Conservation (phyloP, 768 basidiomycete species). For the Crassisporium funariophilum region DNA sequence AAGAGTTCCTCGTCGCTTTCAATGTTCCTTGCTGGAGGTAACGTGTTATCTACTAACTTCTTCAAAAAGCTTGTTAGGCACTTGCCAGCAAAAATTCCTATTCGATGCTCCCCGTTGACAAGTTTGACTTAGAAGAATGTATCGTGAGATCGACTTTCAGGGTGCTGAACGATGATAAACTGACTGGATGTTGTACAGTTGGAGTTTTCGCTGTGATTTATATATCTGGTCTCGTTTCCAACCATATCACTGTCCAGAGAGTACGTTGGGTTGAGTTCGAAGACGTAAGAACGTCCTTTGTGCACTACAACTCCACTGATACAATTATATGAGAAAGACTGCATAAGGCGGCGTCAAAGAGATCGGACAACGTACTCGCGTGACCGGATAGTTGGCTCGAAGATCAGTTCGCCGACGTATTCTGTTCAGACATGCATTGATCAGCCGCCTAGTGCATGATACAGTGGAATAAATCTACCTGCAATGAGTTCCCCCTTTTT, state of each 20-base stretch:
- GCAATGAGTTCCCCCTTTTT: constrained; percentile 48
- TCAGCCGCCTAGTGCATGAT: background rate
- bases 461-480: constrained; percentile 35
- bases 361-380: constrained; percentile 47
- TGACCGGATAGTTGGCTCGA: constrained; percentile 46
- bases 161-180: background rate
- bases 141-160: background rate
- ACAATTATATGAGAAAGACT: background rate
- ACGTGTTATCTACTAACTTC: background rate
- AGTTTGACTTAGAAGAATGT: constrained; percentile 49
- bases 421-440: constrained; percentile 38
- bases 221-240: constrained; percentile 68
- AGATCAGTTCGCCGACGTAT: constrained; percentile 66
- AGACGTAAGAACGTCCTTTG: constrained; percentile 62
- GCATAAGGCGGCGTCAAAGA: background rate
- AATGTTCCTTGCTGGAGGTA: constrained; percentile 39
- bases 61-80: constrained; percentile 23
- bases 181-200: constrained; percentile 38
- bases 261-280: constrained; percentile 47
- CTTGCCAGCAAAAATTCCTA: constrained; percentile 60
- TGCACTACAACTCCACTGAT: constrained; percentile 43
- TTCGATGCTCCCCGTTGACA: constrained; percentile 69
- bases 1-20: constrained; percentile 50
- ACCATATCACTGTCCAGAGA: constrained; percentile 56
- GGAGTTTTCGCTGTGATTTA: constrained; percentile 51